Evolutionary conservation across 1,284 basidiomycete species (phyloP), one percentile per base, ranked within the genome.

Genomic region (Exobasidium rhododendri): DNA sequence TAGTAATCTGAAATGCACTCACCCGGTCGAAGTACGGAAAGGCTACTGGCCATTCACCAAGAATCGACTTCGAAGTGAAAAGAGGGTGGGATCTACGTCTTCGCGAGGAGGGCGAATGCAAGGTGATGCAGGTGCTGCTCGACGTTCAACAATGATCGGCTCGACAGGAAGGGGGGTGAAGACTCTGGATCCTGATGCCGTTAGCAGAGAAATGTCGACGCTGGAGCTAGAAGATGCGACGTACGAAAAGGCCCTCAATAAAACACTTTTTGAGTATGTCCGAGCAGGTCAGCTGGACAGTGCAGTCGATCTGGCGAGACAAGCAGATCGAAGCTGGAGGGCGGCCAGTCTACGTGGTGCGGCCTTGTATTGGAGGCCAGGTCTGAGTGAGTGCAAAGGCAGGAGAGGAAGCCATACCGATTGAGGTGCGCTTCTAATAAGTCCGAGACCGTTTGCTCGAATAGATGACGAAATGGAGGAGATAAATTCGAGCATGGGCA

Each of bases 271-370:
- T 80, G 85, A 87, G 35, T 88, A 88, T 68, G 83, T 92, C 6
- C 86, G 92, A 32, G 87, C 89, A 3, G 94, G 94, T 17, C 83
- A 88, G 67, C 80, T 96, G 20, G 89, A 89, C 29, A 86, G 89
- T 20, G 94, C 93, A 0, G 83, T 94, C 7, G 88, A 90, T 44
- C 82, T 94, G 13, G 94, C 91, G 75, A 83, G 88, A 66, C 87
- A 87, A 71, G 88, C 90, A 0, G 88, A 92, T 65, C 90, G 94
- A 70, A 88, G 91, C 2, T 97, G 94, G 94, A 85, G 92, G 30
- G 91, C 91, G 0, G 91, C 91, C 0, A 89, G 88, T 61, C 86
- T 94, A 31, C 85, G 88, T 3, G 92, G 92, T 1, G 87, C 89
- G 14, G 68, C 77, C 47, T 71, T 78, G 17, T 78, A 79, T 55